These are phyloP conservation scores for Talaromyces atroroseus DNA, from an alignment of 2,329 filamentous ascomycete species.

Conservation along the genomic window DNA sequence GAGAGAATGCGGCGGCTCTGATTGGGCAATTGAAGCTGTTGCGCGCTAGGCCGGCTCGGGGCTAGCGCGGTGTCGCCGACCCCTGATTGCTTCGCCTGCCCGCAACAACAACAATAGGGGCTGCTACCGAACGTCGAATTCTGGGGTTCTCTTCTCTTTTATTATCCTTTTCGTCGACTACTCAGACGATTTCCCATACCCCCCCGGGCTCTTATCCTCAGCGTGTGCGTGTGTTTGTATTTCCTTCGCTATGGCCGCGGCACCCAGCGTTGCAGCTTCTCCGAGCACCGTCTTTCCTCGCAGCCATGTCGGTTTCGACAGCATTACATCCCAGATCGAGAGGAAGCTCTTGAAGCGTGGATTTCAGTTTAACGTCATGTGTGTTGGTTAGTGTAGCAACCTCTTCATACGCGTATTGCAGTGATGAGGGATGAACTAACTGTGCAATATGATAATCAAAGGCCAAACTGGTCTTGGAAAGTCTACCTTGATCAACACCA, in stretches of 20 bases:
- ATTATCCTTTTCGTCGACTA: constrained; percentile 8
- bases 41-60: constrained; percentile 25
- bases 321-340: constrained; percentile 99
- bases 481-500: constrained; percentile 99
- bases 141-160: background rate
- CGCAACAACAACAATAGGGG: constrained; percentile 15
- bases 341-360: constrained; percentile 98
- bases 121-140: background rate
- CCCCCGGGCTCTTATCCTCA: background rate
- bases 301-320: constrained; percentile 99
- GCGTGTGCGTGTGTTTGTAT: background rate
- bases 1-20: background rate
- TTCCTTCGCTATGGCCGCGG: constrained; percentile 59
- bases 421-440: background rate
- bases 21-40: constrained; percentile 7
- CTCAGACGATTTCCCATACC: constrained; percentile 1
- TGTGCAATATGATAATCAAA: constrained; percentile 37
- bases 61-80: constrained; percentile 22
- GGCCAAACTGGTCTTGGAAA: constrained; percentile 98
- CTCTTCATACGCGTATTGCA: background rate
- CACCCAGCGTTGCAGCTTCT: constrained; percentile 47
- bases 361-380: constrained; percentile 99
- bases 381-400: constrained; percentile 70
- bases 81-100: constrained; percentile 27
- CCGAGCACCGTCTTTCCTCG: constrained; percentile 68